Conservation (phyloP, 2,329 filamentous ascomycete genomes). For the Trichoderma breve region DNA sequence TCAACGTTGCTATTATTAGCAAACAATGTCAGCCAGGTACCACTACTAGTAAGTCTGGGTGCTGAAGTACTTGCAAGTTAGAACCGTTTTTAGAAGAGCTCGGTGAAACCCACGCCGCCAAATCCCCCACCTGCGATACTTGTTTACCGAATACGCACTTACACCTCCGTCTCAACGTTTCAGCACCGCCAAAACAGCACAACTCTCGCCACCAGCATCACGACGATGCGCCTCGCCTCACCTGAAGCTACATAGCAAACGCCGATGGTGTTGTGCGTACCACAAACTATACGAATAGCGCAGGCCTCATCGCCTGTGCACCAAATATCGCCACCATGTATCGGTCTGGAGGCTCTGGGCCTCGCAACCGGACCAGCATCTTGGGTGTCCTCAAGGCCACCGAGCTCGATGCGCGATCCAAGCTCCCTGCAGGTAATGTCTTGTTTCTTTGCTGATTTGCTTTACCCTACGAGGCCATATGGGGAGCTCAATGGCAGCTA, state of each 20-base stretch:
- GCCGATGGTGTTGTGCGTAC: conserved; percentile 11
- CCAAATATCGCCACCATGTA: conserved; percentile 37
- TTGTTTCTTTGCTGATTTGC: neutral
- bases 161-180: neutral
- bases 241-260: neutral
- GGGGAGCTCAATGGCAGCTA: conserved; percentile 3
- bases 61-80: neutral
- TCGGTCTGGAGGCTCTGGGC: conserved; percentile 39
- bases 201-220: neutral
- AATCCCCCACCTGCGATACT: conserved; percentile 6
- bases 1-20: neutral
- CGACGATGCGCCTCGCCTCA: conserved; percentile 14
- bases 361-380: conserved; percentile 49
- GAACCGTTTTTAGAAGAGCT: neutral
- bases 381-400: conserved; percentile 76
- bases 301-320: conserved; percentile 17
- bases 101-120: neutral
- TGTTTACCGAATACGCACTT: conserved; percentile 5
- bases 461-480: neutral
- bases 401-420: conserved; percentile 71
- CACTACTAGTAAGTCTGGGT: neutral
- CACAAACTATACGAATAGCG: conserved; percentile 10
- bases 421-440: conserved; percentile 71
- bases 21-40: neutral
- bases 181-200: neutral